Percentiles rank a stretch among this genome's conserved stretches.
phyloP scores from a whole-genome alignment of 768 basidiomycete species.

The Sistotremastrum suecicum region DNA sequence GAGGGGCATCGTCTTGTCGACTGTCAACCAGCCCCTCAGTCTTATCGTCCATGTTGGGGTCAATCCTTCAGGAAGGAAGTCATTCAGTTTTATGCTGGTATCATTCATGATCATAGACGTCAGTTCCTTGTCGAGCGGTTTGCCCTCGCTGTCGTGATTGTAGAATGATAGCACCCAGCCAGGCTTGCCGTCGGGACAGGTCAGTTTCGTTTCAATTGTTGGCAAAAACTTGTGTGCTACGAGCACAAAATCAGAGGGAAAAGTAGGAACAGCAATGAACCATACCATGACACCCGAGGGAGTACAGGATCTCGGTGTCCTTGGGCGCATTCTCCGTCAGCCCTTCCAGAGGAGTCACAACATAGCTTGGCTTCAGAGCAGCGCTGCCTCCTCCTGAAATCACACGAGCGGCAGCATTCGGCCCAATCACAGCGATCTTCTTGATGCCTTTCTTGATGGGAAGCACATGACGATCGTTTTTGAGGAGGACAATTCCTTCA shows the following conservation, averaged over 20 bases:
- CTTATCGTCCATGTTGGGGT: constrained; percentile 41
- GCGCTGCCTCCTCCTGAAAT: constrained; percentile 73
- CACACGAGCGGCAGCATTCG: constrained; percentile 49
- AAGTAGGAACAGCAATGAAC: neutral
- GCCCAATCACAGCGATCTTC: constrained; percentile 51
- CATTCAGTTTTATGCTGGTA: constrained; percentile 52
- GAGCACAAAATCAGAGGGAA: neutral
- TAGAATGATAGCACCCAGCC: constrained; percentile 59
- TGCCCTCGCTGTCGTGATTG: constrained; percentile 35
- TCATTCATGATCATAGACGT: constrained; percentile 37
- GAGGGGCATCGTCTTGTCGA: constrained; percentile 34
- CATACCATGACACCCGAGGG: constrained; percentile 52
- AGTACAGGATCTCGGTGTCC: constrained; percentile 36
- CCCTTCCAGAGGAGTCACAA: constrained; percentile 50
- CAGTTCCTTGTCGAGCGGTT: constrained; percentile 27
- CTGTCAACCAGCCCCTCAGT: constrained; percentile 35
- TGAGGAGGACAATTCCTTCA: constrained; percentile 51
- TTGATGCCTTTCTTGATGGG: constrained; percentile 31
- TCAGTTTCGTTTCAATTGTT: constrained; percentile 45
- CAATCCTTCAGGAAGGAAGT: constrained; percentile 46
- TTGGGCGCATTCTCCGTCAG: constrained; percentile 34
- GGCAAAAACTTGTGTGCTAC: constrained; percentile 57
- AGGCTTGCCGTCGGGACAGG: constrained; percentile 32
- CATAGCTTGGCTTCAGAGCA: constrained; percentile 47
- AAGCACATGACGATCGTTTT: constrained; percentile 42